These are phyloP conservation scores for Aspergillus chevalieri DNA, from an alignment of 2,329 filamentous ascomycete species.

Conservation along the genomic window DNA sequence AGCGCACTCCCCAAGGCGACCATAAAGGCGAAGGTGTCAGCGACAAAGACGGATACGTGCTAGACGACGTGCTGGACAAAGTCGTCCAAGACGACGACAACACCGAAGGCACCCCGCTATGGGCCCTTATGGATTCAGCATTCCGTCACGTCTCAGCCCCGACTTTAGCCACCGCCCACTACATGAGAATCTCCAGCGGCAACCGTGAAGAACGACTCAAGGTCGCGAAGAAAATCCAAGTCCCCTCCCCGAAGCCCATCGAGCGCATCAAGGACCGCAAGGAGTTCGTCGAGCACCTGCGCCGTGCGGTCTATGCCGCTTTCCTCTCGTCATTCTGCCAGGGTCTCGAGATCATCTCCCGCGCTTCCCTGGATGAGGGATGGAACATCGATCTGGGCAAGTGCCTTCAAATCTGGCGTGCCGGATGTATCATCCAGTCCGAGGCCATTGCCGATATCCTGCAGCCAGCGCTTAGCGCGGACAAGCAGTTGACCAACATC, in stretches of 20 bases:
- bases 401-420: slow-evolving; percentile 56
- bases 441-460: slow-evolving; percentile 60
- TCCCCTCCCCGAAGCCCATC: slow-evolving; percentile 34
- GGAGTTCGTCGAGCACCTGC: slow-evolving; percentile 52
- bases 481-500: slow-evolving; percentile 28
- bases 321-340: slow-evolving; percentile 60
- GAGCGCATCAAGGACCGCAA: slow-evolving; percentile 29
- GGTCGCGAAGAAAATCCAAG: slow-evolving; percentile 45
- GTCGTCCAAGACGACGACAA: slow-evolving; percentile 64
- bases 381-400: slow-evolving; percentile 47
- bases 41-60: slow-evolving; percentile 43
- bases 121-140: slow-evolving; percentile 59
- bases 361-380: slow-evolving; percentile 51
- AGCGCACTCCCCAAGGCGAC: slow-evolving; percentile 37
- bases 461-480: slow-evolving; percentile 23
- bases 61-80: slow-evolving; percentile 61
- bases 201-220: slow-evolving; percentile 52
- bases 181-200: slow-evolving; percentile 58
- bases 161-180: slow-evolving; percentile 58
- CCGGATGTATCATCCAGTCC: slow-evolving; percentile 64
- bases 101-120: slow-evolving; percentile 62
- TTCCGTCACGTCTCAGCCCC: slow-evolving; percentile 58
- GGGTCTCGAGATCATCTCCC: slow-evolving; percentile 59
- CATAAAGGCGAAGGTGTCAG: slow-evolving; percentile 27
- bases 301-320: slow-evolving; percentile 55